These are phyloP conservation scores for Closterium sp. DNA, from an alignment of 139 green algal species.

Conservation along the genomic window DNA sequence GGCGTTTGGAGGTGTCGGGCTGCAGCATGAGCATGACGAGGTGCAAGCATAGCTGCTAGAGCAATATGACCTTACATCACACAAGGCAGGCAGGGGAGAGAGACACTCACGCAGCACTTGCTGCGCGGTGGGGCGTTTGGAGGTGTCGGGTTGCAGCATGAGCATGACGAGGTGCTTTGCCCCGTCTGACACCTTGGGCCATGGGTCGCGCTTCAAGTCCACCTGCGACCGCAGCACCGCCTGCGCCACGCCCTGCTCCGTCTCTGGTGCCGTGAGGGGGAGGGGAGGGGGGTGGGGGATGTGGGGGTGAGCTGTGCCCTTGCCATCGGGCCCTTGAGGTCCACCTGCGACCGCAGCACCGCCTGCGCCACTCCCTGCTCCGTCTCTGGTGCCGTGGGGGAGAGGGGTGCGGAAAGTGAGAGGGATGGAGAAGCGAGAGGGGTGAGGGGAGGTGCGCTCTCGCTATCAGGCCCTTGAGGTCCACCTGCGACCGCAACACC, in stretches of 20 bases:
- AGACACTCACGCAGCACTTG: conserved; percentile 38
- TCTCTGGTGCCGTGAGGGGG: conserved; percentile 52
- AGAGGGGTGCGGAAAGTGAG: too few species aligned
- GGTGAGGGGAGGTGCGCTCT: too few species aligned
- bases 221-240: conserved; percentile 6
- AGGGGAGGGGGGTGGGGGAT: too few species aligned
- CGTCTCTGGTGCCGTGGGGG: conserved; percentile 55
- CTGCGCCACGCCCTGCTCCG: conserved; percentile 73
- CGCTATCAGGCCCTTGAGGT: too few species aligned
- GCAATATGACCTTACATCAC: too few species aligned
- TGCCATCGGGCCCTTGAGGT: too few species aligned
- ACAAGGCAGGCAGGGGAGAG: too few species aligned
- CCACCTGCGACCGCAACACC: neutral
- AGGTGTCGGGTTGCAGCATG: conserved; percentile 21
- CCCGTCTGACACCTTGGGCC: conserved; percentile 18
- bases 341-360: conserved; percentile 1
- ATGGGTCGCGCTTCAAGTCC: conserved; percentile 30
- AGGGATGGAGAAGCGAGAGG: too few species aligned
- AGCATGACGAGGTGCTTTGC: conserved; percentile 22
- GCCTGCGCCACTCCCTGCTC: conserved; percentile 71
- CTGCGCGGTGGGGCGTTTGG: neutral
- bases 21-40: conserved; percentile 26
- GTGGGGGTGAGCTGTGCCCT: too few species aligned
- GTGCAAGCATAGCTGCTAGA: too few species aligned
- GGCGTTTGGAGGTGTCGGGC: neutral